Conservation (phyloP, 179 eudicot species). For the Kewa caespitosa region DNA sequence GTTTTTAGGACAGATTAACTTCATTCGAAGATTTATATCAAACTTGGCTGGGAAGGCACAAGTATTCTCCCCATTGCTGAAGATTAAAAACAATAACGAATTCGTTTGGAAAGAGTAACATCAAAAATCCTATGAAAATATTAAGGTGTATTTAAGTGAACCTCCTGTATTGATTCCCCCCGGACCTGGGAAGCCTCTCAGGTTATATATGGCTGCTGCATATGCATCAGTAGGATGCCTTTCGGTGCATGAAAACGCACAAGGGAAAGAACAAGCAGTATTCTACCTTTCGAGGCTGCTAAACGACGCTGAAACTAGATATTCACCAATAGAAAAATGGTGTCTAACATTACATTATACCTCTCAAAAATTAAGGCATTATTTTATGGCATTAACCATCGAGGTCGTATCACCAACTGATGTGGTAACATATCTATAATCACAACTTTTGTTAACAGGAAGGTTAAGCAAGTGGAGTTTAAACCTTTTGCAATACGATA, state of each 20-base stretch:
- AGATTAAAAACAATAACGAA: neutral
- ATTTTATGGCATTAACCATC: neutral
- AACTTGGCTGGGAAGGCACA: neutral
- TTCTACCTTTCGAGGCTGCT: neutral
- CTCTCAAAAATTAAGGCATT: neutral
- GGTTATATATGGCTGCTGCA: neutral
- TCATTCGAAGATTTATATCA: neutral
- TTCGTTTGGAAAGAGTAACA: neutral
- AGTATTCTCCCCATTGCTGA: neutral
- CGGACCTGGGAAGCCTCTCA: neutral
- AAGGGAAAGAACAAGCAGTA: neutral
- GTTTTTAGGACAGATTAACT: too few relatives aligned
- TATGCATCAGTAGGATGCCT: neutral
- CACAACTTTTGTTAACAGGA: neutral
- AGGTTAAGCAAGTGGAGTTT: neutral
- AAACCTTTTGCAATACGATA: neutral
- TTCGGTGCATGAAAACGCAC: neutral
- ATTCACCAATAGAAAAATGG: neutral
- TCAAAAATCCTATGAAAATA: neutral
- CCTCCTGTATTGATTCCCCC: neutral
- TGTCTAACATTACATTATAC: neutral
- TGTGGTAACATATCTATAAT: neutral
- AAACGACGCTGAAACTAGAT: neutral
- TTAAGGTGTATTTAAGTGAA: neutral
- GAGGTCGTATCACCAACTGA: neutral